These are phyloP conservation scores for Coemansia sp. DNA, from an alignment of 192 early-diverging fungal species.

Conservation along the genomic window DNA sequence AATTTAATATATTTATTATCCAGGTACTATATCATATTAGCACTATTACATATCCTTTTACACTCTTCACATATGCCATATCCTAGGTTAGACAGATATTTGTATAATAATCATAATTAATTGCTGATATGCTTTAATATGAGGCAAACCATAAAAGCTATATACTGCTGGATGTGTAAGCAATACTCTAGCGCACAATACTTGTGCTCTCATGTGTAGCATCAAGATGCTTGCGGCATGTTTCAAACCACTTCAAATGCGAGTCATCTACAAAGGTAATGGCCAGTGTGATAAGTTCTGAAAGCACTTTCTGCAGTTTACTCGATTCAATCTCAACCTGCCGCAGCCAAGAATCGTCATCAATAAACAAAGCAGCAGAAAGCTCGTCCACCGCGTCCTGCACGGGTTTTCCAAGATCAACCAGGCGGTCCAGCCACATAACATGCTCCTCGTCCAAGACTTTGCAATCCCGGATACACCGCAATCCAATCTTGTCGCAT, in stretches of 20 bases:
- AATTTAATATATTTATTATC: too few species aligned
- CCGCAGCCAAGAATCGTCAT: constrained; percentile 28
- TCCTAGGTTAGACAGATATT: too few species aligned
- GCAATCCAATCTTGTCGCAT: constrained; percentile 44
- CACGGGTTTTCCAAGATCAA: constrained; percentile 41
- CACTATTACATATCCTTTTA: too few species aligned
- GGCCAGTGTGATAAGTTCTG: constrained; percentile 32
- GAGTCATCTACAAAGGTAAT: constrained; percentile 54
- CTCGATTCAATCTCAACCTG: constrained; percentile 15
- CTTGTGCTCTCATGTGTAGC: constrained; percentile 16
- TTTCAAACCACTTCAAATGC: constrained; percentile 51
- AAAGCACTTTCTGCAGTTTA: constrained; percentile 18
- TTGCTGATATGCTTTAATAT: too few species aligned
- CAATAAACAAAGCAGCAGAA: constrained; percentile 30
- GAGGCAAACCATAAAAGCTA: too few species aligned
- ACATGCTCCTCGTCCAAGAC: constrained; percentile 35
- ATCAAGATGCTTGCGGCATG: constrained; percentile 33
- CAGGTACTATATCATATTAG: too few species aligned
- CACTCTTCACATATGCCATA: too few species aligned
- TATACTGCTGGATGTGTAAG: not conserved
- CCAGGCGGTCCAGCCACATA: constrained; percentile 47
- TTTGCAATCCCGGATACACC: constrained; percentile 50
- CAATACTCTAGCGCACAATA: constrained; percentile 25
- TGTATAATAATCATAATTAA: too few species aligned
- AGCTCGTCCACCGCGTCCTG: constrained; percentile 37